A percentile compares a stretch with the other conserved stretches of the same genome.
Conservation (phyloP, 345 rosid genomes). For the Barbarea vulgaris region DNA sequence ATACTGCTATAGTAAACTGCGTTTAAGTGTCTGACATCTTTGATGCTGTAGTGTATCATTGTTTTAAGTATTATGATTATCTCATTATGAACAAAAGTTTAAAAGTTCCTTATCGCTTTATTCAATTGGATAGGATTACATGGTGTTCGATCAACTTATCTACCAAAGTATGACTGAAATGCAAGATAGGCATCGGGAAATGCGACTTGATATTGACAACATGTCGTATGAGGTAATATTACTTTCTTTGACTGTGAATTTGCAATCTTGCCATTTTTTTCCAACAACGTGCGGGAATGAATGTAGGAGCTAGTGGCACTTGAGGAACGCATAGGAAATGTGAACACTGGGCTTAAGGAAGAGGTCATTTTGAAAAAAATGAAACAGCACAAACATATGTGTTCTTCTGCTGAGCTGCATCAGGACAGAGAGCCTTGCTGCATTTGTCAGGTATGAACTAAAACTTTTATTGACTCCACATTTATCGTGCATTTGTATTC, state of each 20-base stretch:
- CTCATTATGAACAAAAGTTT: background rate
- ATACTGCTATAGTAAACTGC: conserved; percentile 6
- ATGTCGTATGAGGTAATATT: conserved; percentile 88
- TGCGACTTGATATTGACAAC: conserved; percentile 97
- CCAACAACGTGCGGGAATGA: conserved; percentile 23
- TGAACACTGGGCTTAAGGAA: conserved; percentile 77
- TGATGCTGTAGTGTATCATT: conserved; percentile 6
- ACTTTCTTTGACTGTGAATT: conserved; percentile 14
- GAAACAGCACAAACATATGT: conserved; percentile 52
- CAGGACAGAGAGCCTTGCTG: conserved; percentile 82
- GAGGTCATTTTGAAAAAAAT: conserved; percentile 61
- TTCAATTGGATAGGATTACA: conserved; percentile 58
- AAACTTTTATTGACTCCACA: no score
- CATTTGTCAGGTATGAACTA: conserved; percentile 94
- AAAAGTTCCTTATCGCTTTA: background rate
- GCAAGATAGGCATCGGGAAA: conserved; percentile 86
- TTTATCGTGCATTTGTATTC: background rate
- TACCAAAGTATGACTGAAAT: conserved; percentile 69
- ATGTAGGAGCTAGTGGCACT: conserved; percentile 83
- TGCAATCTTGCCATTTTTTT: background rate
- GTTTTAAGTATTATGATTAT: background rate
- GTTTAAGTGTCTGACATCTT: conserved; percentile 5
- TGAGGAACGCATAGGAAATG: conserved; percentile 89
- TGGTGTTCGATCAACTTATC: conserved; percentile 75
- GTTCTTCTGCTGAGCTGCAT: conserved; percentile 30